phyloP scores from a whole-genome alignment of 805 yeast genomes.

The Zygosaccharomyces siamensis region DNA sequence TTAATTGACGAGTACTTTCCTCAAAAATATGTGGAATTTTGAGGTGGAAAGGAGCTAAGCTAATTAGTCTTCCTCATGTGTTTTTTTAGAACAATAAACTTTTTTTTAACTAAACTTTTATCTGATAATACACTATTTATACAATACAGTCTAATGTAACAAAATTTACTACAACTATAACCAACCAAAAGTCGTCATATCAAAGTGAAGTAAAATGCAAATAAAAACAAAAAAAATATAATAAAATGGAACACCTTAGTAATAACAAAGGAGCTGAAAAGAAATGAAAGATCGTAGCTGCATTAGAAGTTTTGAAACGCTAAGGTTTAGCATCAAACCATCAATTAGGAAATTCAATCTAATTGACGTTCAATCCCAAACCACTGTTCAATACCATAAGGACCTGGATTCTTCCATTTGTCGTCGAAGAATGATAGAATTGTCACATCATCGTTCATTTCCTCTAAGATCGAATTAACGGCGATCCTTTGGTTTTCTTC shows the following conservation, averaged over 20 bases:
- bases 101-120: not conserved
- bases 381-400: constrained; percentile 78
- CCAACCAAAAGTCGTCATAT: constrained; percentile 2
- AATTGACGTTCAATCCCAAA: constrained; percentile 57
- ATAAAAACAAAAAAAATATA: not conserved
- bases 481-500: constrained; percentile 68
- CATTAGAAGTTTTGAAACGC: not conserved
- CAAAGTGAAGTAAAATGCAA: not conserved
- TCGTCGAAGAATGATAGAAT: constrained; percentile 80
- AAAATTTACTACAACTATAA: constrained; percentile 1
- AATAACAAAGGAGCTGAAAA: not conserved
- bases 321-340: not conserved
- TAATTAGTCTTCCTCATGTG: no score
- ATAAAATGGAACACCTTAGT: not conserved
- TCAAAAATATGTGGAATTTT: constrained; percentile 50
- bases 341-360: not conserved
- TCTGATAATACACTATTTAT: constrained; percentile 1
- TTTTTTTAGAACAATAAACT: no score
- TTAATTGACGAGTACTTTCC: constrained; percentile 68
- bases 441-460: constrained; percentile 56
- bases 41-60: constrained; percentile 7
- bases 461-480: constrained; percentile 54
- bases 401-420: constrained; percentile 82
- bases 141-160: not conserved
- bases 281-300: constrained; percentile 3